A percentile compares a stretch with the other conserved stretches of the same genome.
phyloP scores from a whole-genome alignment of 495 filamentous ascomycete genomes.

The Tuber magnatum region DNA sequence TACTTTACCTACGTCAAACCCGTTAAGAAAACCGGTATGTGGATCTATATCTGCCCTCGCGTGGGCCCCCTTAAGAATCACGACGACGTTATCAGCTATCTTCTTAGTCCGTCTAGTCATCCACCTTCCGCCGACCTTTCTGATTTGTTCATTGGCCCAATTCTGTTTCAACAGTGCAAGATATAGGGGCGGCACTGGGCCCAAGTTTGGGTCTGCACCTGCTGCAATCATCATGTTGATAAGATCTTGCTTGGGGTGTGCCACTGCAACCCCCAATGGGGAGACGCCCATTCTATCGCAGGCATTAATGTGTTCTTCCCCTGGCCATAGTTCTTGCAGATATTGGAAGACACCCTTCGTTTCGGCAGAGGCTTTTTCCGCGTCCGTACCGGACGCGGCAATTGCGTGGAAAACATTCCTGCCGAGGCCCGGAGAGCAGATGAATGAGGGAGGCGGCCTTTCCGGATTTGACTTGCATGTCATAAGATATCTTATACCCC shows the following conservation, averaged over 20 bases:
- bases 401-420: neutral
- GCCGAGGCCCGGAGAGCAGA: neutral
- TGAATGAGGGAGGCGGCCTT: neutral
- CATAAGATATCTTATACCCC: neutral
- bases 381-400: neutral
- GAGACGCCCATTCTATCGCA: neutral
- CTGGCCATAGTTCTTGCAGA: neutral
- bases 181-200: neutral
- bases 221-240: slow-evolving; percentile 2
- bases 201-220: neutral
- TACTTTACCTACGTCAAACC: neutral
- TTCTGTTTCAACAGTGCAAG: neutral
- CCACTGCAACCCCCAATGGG: neutral
- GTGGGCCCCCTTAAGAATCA: neutral
- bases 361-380: neutral
- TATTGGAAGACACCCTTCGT: neutral
- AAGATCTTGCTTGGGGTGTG: neutral
- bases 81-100: neutral
- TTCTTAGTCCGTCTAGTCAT: neutral
- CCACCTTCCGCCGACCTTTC: neutral
- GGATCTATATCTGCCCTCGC: neutral
- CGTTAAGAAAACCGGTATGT: neutral
- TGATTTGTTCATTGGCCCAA: slow-evolving; percentile 1
- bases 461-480: slow-evolving; percentile 1
- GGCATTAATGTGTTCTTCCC: neutral